Percentiles rank a stretch among this genome's conserved stretches.
These are phyloP conservation scores for Torulaspora globosa DNA, from an alignment of 1,139 yeast species.

Conservation along the genomic window DNA sequence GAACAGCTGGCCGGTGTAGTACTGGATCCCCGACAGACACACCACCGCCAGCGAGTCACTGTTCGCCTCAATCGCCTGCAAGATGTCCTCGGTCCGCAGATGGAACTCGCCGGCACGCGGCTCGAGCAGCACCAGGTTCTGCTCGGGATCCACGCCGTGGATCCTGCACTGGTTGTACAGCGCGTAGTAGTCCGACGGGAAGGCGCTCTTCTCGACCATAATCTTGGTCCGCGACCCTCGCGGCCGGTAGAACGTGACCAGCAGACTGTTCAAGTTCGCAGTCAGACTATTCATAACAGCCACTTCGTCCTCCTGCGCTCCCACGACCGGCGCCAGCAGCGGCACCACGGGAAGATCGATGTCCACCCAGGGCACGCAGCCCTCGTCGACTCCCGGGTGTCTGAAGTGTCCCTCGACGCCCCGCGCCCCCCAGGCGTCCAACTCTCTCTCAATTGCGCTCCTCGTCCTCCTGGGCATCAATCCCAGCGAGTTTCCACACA, in stretches of 20 bases:
- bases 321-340: conserved; percentile 66
- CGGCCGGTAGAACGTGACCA: conserved; percentile 74
- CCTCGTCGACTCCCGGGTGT: conserved; percentile 49
- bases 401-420: conserved; percentile 85
- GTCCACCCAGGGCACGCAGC: conserved; percentile 68
- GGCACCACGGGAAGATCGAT: conserved; percentile 75
- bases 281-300: conserved; percentile 88
- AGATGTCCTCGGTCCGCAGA: conserved; percentile 60
- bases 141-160: conserved; percentile 50
- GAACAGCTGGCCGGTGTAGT: conserved; percentile 85
- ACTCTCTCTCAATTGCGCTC: conserved; percentile 56
- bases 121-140: conserved; percentile 58
- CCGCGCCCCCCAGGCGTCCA: conserved; percentile 73
- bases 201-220: conserved; percentile 78
- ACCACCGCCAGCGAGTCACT: conserved; percentile 39
- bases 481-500: conserved; percentile 91
- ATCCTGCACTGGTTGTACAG: conserved; percentile 67
- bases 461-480: conserved; percentile 71
- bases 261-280: conserved; percentile 68
- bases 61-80: conserved; percentile 51
- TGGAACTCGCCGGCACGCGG: conserved; percentile 56
- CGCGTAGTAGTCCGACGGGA: conserved; percentile 90
- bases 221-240: conserved; percentile 57
- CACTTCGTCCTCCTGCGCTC: conserved; percentile 68
- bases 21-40: conserved; percentile 84